Conservation (phyloP, 2,329 filamentous ascomycete genomes). For the Bisporella sp. region DNA sequence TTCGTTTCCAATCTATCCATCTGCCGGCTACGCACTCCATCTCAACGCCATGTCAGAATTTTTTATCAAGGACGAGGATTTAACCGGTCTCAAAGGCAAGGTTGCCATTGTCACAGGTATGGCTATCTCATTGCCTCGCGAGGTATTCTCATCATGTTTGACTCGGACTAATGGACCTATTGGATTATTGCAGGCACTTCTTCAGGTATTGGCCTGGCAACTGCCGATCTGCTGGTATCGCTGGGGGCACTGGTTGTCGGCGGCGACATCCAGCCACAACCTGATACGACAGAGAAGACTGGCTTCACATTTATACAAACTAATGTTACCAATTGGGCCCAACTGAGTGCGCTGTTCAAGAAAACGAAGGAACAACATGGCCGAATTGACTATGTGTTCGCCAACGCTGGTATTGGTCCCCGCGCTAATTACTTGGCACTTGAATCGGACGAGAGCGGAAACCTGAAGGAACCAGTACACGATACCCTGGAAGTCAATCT, state of each 20-base stretch:
- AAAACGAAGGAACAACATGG: conserved; percentile 31
- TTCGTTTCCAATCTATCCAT: conserved; percentile 1
- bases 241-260: conserved; percentile 48
- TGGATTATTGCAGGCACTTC: conserved; percentile 38
- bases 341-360: conserved; percentile 45
- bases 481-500: conserved; percentile 43
- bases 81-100: conserved; percentile 38
- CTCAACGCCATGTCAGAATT: conserved; percentile 36
- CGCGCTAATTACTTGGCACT: conserved; percentile 39
- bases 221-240: conserved; percentile 42
- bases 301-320: conserved; percentile 36
- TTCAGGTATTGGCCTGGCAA: conserved; percentile 54
- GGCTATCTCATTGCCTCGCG: conserved; percentile 1
- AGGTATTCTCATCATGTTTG: conserved; percentile 2
- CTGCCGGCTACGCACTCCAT: conserved; percentile 1
- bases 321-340: conserved; percentile 34
- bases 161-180: conserved; percentile 5
- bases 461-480: conserved; percentile 38
- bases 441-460: conserved; percentile 41
- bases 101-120: conserved; percentile 46
- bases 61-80: conserved; percentile 36
- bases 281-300: conserved; percentile 20
- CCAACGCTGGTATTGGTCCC: conserved; percentile 47
- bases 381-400: conserved; percentile 19
- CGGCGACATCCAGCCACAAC: conserved; percentile 41